Evolutionary conservation across 495 filamentous ascomycete species (phyloP), one percentile per base, ranked within the genome.

Genomic region (Daldinia caldariorum): DNA sequence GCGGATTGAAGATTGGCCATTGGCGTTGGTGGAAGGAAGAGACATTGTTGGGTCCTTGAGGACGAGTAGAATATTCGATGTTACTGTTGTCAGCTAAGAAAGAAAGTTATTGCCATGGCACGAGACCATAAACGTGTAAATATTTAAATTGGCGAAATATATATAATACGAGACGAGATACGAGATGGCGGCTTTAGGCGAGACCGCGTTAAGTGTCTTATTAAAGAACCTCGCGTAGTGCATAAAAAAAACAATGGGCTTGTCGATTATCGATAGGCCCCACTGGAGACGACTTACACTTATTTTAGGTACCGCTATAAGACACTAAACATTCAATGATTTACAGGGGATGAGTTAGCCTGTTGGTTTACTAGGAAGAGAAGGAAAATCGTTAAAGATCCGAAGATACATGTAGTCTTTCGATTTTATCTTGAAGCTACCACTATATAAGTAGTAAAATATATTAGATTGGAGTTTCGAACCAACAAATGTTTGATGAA

Each of bases 1-100:
- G 41, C 79, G 81, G 60, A 87, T 86, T 29, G 83, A 83, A 12
- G 80, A 65, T 66, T 86, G 84, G 49, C 77, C 69, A 70, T 68
- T 78, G 58, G 67, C 34, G 53, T 72, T 76, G 9, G 66, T 64
- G 0, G 74, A 68, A 55, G 77, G 77, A 31, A 78, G 70, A 70
- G 74, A 76, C 76, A 77, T 79, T 58, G 43, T 66, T 67, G n/a
- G 47, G 9, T 45, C 58, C 43, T 66, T 67, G n/a, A 54, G 9
- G 37, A 34, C 12, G 6, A 53, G 53, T 34, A 20, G 29, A 18
- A 41, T 55, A 61, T 50, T 49, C 31, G 39, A 45, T 59, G 18
- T 26, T 55, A 51, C 13, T 3, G 43, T 63, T 57, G 63, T 67
- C 47, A 72, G 55, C 68, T 71, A 12, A 14, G 37, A 49, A 20